phyloP scores from a whole-genome alignment of 2,329 filamentous ascomycete genomes.

The Calonectria fujianensis region DNA sequence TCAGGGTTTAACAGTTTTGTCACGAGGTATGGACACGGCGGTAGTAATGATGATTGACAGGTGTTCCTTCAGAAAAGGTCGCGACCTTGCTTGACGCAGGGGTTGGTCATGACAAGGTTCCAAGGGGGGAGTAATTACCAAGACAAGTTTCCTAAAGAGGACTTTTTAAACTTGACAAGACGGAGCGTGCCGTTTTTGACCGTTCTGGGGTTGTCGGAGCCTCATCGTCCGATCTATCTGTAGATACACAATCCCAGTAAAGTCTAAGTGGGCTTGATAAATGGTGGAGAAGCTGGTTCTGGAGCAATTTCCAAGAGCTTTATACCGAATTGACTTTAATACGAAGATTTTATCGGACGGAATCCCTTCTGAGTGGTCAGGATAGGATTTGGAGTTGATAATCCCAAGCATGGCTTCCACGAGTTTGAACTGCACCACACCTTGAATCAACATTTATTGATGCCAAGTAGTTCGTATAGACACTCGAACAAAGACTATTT shows the following conservation, averaged over 20 bases:
- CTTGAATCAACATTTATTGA: neutral
- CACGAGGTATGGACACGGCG: neutral
- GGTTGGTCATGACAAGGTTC: neutral
- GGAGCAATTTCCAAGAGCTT: neutral
- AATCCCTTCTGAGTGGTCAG: neutral
- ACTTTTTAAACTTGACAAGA: neutral
- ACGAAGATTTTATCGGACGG: neutral
- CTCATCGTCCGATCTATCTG: neutral
- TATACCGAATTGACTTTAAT: neutral
- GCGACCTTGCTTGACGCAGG: neutral
- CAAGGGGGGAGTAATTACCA: neutral
- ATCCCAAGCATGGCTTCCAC: neutral
- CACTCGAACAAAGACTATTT: neutral
- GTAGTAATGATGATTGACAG: neutral
- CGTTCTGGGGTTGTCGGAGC: neutral
- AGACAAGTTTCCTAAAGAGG: neutral
- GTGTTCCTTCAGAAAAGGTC: neutral
- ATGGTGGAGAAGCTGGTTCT: neutral
- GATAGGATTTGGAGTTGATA: neutral
- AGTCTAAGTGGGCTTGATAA: neutral
- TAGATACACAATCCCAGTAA: neutral
- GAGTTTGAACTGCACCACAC: neutral
- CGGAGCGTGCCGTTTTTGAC: neutral
- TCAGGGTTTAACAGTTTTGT: neutral
- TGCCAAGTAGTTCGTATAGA: neutral